A percentile compares a stretch with the other conserved stretches of the same genome.
Evolutionary conservation across 768 basidiomycete species (phyloP).

Genomic region (Psilocybe tampanensis): DNA sequence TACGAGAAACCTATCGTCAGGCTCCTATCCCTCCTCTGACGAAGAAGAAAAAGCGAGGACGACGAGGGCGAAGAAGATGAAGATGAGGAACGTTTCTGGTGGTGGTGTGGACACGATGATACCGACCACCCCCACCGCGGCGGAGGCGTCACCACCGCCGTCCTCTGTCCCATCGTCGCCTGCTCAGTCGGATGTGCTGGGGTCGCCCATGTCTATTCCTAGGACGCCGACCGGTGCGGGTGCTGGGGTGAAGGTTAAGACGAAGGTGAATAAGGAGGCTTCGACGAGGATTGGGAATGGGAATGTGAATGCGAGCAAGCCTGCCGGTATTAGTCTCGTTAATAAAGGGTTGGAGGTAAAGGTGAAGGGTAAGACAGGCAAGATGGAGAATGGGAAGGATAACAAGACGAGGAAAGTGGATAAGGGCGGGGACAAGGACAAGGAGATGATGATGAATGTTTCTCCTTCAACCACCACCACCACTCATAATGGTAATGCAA

Average conservation of each 20-base stretch:
- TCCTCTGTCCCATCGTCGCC: constrained; percentile 19
- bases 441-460: too few relatives aligned
- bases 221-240: constrained; percentile 2
- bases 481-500: too few relatives aligned
- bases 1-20: constrained; percentile 34
- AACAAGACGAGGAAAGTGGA: constrained; percentile 6
- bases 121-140: constrained; percentile 12
- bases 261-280: constrained; percentile 14
- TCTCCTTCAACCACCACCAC: too few relatives aligned
- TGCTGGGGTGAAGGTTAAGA: constrained; percentile 24
- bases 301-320: neutral
- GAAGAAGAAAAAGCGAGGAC: constrained; percentile 73
- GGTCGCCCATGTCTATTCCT: constrained; percentile 6
- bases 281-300: neutral
- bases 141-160: constrained; percentile 8
- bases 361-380: constrained; percentile 7
- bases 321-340: constrained; percentile 11
- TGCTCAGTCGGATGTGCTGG: neutral
- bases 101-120: constrained; percentile 3
- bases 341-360: constrained; percentile 1
- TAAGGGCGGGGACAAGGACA: neutral
- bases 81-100: constrained; percentile 30
- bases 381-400: constrained; percentile 14
- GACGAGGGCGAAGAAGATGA: constrained; percentile 63
- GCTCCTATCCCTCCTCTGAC: constrained; percentile 63